Evolutionary conservation across 2,329 filamentous ascomycete genomes (phyloP).

Genomic region (Hymenoscyphus repandus): DNA sequence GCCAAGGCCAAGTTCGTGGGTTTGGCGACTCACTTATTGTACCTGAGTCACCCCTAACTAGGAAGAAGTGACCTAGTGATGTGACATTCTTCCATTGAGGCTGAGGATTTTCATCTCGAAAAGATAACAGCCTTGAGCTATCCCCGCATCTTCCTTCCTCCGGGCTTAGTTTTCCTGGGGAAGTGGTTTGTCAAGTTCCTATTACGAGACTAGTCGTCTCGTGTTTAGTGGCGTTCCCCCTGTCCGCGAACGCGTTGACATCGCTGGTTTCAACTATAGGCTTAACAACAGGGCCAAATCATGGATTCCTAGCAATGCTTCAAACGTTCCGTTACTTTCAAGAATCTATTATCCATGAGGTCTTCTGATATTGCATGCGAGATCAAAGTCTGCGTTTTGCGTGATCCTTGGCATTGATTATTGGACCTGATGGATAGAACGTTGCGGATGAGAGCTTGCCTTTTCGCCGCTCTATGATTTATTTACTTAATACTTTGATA

Average conservation of each 20-base stretch:
- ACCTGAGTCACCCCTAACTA: neutral
- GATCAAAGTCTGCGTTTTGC: no score
- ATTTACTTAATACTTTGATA: neutral
- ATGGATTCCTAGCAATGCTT: no score
- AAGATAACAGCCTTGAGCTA: slow-evolving; percentile 9
- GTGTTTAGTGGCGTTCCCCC: neutral
- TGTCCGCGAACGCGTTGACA: no score
- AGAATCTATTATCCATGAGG: no score
- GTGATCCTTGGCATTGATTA: no score
- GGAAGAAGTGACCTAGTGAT: neutral
- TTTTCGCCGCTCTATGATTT: no score
- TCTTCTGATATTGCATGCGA: no score
- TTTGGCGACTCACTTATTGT: slow-evolving; percentile 1
- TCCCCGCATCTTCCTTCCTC: neutral
- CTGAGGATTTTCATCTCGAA: neutral
- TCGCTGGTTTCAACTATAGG: no score
- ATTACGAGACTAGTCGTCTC: neutral
- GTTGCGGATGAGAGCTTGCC: no score
- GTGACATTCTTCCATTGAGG: slow-evolving; percentile 4
- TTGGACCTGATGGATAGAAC: no score
- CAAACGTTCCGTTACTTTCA: no score
- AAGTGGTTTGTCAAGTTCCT: neutral
- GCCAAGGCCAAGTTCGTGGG: neutral
- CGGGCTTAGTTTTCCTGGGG: neutral
- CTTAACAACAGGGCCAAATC: no score